Evolutionary conservation across 768 basidiomycete genomes (phyloP).

Genomic region (Mycena vitilis): DNA sequence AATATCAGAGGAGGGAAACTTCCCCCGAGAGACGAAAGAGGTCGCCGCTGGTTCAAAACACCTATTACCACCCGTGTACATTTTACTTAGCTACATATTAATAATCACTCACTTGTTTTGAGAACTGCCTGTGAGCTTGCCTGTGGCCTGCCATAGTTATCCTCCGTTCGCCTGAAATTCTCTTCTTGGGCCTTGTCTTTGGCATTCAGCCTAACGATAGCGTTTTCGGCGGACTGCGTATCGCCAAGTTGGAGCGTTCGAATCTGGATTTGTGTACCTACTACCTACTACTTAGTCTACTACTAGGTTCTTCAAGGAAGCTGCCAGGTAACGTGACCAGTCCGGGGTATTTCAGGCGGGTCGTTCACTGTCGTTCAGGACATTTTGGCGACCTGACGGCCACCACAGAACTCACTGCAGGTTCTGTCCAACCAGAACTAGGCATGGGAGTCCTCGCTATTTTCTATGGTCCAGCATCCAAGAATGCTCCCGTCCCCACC

Average conservation of each 20-base stretch:
- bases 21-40: not conserved
- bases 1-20: slow-evolving; percentile 52
- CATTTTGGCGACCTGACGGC: not conserved
- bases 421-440: slow-evolving; percentile 1
- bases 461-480: slow-evolving; percentile 35
- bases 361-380: not conserved
- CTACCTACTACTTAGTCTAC: too few species aligned
- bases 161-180: not conserved
- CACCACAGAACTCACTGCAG: slow-evolving; percentile 7
- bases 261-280: too few species aligned
- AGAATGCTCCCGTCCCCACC: slow-evolving; percentile 4
- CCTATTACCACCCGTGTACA: slow-evolving; percentile 3
- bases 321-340: too few species aligned
- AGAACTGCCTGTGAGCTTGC: not conserved
- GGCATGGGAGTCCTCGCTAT: slow-evolving; percentile 45
- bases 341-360: not conserved
- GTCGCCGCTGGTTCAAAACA: slow-evolving; percentile 12
- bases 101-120: not conserved
- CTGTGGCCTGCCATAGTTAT: not conserved
- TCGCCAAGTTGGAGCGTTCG: too few species aligned
- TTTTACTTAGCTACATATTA: not conserved
- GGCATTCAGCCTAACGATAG: too few species aligned
- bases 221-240: too few species aligned
- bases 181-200: too few species aligned
- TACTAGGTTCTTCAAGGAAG: too few species aligned